Evolutionary conservation across 306 rosid genomes (phyloP), one percentile per base, ranked within the genome.

Genomic region (Citrullus mucosospermus): DNA sequence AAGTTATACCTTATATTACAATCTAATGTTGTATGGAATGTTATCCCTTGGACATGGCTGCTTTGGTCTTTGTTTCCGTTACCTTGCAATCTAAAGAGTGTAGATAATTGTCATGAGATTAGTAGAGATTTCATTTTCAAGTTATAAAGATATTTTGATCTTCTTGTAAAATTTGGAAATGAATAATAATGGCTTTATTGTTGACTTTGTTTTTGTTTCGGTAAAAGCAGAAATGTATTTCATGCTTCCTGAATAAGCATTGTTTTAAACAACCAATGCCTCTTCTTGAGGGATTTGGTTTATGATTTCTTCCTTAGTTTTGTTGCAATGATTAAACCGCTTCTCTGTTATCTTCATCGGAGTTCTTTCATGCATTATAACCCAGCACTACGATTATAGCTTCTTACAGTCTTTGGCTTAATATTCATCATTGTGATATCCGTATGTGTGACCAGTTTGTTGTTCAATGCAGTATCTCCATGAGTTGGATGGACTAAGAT

Each of bases 401-500:
- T 70, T 25, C 57, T 43, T 43, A 44, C 41, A 46, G 58, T 28
- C 39, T 3, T 36, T 71, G 6, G 8, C 34, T 48, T 71, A 44
- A 13, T 25, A 71, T 46, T 25, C 13, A 12, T 51, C 2, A 28
- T 28, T 7, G 38, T 7, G 17, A 22, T 46, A 46, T 44, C 18
- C 6, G 9, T 46, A 15, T 6, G 9, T 13, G 7, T 39, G 11
- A 16, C n/a, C 50, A 36, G 75, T 58, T 6, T n/a, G 16, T 56
- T n/a, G 41, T 15, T 80, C 44, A 78, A 76, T 86, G 80, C 95
- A 96, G 99, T 84, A 85, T 78, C 85, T 91, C 77, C 76, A 83
- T 78, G 97, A 93, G 82, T 82, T 96, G 88, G 98, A 90, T 84
- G 96, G 80, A 87, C 86, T 91, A 65, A 87, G 91, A 84, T 80